phyloP scores from a whole-genome alignment of 768 basidiomycete species.

The Serendipita sp. region DNA sequence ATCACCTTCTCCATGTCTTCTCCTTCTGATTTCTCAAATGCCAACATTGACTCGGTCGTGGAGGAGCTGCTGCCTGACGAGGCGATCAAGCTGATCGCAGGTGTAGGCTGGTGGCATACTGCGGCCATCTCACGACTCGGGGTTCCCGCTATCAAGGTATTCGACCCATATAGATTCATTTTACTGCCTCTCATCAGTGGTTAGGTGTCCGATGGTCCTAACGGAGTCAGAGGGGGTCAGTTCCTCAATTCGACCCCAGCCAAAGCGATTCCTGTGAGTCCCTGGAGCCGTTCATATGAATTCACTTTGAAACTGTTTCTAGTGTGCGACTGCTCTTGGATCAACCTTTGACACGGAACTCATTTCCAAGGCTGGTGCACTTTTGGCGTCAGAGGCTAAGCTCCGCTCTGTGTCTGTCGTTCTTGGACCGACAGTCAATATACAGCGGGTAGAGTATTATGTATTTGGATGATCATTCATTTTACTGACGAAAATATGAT shows the following conservation, averaged over 20 bases:
- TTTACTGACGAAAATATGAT: neutral
- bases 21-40: conserved; percentile 53
- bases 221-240: conserved; percentile 54
- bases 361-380: conserved; percentile 41
- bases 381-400: conserved; percentile 59
- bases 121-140: conserved; percentile 50
- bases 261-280: conserved; percentile 51
- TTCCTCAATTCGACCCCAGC: conserved; percentile 73
- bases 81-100: conserved; percentile 52
- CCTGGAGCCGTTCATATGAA: neutral
- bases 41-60: conserved; percentile 42
- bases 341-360: conserved; percentile 59
- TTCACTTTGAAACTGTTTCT: neutral
- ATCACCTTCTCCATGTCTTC: conserved; percentile 13
- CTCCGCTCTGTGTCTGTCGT: conserved; percentile 49
- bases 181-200: neutral
- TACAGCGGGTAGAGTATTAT: conserved; percentile 32
- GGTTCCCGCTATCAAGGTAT: conserved; percentile 53
- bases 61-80: conserved; percentile 55
- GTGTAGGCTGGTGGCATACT: conserved; percentile 75
- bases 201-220: conserved; percentile 66
- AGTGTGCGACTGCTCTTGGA: conserved; percentile 56
- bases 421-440: conserved; percentile 75
- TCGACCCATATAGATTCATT: neutral
- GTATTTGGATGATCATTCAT: neutral